Evolutionary conservation across 2,329 filamentous ascomycete species (phyloP).

Genomic region (Aspergillus awamori): DNA sequence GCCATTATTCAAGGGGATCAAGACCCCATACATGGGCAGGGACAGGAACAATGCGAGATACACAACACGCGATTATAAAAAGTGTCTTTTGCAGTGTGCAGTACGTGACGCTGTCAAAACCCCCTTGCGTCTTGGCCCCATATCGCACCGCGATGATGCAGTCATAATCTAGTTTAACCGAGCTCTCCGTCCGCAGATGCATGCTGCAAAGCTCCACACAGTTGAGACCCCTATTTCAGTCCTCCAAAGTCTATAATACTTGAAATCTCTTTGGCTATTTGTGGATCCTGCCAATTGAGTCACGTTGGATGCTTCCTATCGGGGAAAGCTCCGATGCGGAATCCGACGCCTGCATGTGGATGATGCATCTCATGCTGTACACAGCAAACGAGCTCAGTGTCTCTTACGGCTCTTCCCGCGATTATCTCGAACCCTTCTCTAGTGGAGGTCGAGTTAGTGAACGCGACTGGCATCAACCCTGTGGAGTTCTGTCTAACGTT

Average conservation of each 20-base stretch:
- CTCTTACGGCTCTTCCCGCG: not conserved
- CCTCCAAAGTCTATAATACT: not conserved
- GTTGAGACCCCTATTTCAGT: not conserved
- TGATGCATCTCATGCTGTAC: not conserved
- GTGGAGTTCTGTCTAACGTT: not conserved
- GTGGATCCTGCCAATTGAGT: not conserved
- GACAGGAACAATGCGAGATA: too few relatives aligned
- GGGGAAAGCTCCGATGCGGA: not conserved
- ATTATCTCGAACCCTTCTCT: not conserved
- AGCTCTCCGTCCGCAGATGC: not conserved
- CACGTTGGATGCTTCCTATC: not conserved
- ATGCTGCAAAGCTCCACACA: not conserved
- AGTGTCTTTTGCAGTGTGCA: too few relatives aligned
- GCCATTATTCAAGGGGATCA: too few relatives aligned
- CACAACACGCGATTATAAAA: not conserved
- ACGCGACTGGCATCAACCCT: not conserved
- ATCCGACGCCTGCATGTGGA: not conserved
- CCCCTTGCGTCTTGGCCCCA: too few relatives aligned
- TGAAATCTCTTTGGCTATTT: too few relatives aligned
- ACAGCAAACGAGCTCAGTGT: not conserved
- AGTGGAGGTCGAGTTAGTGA: not conserved
- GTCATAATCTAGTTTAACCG: not conserved
- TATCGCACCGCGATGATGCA: not conserved
- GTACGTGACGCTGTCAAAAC: too few relatives aligned
- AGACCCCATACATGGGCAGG: too few relatives aligned